phyloP scores from a whole-genome alignment of 345 rosid genomes.

The Boechera divaricarpa region DNA sequence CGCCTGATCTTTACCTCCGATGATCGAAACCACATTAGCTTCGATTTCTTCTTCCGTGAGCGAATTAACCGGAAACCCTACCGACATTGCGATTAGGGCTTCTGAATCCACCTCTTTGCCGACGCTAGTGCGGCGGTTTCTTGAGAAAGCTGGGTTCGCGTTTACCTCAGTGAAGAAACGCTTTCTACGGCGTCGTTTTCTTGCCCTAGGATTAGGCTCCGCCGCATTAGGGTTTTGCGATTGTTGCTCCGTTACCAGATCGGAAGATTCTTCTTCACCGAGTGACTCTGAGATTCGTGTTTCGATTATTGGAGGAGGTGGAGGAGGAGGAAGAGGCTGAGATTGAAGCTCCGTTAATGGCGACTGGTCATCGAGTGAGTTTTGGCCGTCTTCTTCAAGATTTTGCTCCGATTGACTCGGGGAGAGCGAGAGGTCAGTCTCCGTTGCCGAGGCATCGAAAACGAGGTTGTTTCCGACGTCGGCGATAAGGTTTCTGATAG shows the following conservation, averaged over 20 bases:
- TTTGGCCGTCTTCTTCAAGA: slow-evolving; percentile 52
- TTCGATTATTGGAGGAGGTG: slow-evolving; percentile 44
- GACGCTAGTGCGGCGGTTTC: slow-evolving; percentile 63
- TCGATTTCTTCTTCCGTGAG: slow-evolving; percentile 96
- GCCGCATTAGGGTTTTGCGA: slow-evolving; percentile 54
- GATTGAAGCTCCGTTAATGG: slow-evolving; percentile 42
- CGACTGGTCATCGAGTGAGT: slow-evolving; percentile 48
- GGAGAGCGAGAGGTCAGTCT: slow-evolving; percentile 51
- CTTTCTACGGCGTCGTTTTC: slow-evolving; percentile 81
- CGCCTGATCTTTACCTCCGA: slow-evolving; percentile 79
- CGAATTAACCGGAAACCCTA: slow-evolving; percentile 90
- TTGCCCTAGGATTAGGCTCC: slow-evolving; percentile 58
- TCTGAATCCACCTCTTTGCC: slow-evolving; percentile 81
- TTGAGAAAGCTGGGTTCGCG: slow-evolving; percentile 64
- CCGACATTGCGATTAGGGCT: slow-evolving; percentile 81
- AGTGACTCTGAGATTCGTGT: slow-evolving; percentile 64
- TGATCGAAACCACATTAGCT: slow-evolving; percentile 72
- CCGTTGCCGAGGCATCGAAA: slow-evolving; percentile 64
- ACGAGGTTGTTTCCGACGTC: slow-evolving; percentile 48
- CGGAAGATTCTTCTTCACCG: slow-evolving; percentile 78
- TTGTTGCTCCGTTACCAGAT: slow-evolving; percentile 56
- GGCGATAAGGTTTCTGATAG: slow-evolving; percentile 44
- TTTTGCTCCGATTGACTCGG: slow-evolving; percentile 50
- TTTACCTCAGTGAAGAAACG: slow-evolving; percentile 91
- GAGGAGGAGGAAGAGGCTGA: slow-evolving; percentile 29